phyloP scores from a whole-genome alignment of 352 stramenopile species.

The Phytophthora hibernalis region DNA sequence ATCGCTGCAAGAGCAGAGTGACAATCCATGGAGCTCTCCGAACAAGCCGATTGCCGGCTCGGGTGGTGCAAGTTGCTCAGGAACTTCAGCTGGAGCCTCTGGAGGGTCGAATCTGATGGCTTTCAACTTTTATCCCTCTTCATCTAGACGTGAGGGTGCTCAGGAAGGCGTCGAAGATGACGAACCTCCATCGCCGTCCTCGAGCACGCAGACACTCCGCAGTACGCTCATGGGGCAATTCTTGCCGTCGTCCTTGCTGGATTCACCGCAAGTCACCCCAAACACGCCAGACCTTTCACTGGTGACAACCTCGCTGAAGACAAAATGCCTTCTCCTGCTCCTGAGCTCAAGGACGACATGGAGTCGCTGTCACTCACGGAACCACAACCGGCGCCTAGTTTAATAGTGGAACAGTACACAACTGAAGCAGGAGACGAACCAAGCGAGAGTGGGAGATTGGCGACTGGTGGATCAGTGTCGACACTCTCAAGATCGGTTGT shows the following conservation, averaged over 20 bases:
- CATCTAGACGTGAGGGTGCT: slow-evolving; percentile 31
- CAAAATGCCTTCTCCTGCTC: slow-evolving; percentile 35
- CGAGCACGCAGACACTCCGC: slow-evolving; percentile 65
- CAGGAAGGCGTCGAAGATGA: slow-evolving; percentile 53
- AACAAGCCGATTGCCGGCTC: slow-evolving; percentile 40
- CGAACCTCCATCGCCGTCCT: slow-evolving; percentile 56
- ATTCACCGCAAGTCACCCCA: slow-evolving; percentile 85
- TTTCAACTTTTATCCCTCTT: slow-evolving; percentile 70
- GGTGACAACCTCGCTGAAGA: slow-evolving; percentile 34
- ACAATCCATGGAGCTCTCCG: slow-evolving; percentile 60
- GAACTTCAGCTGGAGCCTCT: slow-evolving; percentile 15
- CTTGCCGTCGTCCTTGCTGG: slow-evolving; percentile 75
- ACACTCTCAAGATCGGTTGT: slow-evolving; percentile 21
- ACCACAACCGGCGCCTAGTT: slow-evolving; percentile 30
- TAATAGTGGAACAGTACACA: slow-evolving; percentile 32
- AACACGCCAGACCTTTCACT: slow-evolving; percentile 41
- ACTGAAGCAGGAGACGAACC: slow-evolving; percentile 32
- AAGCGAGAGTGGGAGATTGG: slow-evolving; percentile 44
- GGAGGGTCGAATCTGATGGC: slow-evolving; percentile 51
- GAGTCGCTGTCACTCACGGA: slow-evolving; percentile 45
- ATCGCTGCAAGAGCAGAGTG: slow-evolving; percentile 40
- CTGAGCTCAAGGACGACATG: slow-evolving; percentile 31
- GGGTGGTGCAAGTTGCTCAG: slow-evolving; percentile 21
- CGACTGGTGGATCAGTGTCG: slow-evolving; percentile 12
- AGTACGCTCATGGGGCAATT: slow-evolving; percentile 84